These are phyloP conservation scores for Aspergillus fischeri DNA, from an alignment of 2,329 filamentous ascomycete species.

Conservation along the genomic window DNA sequence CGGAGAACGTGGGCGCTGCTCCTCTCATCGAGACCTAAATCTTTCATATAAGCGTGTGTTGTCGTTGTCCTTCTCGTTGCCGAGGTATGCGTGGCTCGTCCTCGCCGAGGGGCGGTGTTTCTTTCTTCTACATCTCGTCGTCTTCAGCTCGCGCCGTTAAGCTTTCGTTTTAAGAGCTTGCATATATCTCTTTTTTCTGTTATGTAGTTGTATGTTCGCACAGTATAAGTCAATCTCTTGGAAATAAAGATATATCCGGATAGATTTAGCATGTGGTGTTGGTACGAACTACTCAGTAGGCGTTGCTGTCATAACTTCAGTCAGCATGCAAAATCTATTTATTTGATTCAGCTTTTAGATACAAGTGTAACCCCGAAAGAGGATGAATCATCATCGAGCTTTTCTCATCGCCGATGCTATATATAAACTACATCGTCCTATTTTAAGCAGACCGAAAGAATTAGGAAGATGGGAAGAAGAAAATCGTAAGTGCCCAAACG, in stretches of 20 bases:
- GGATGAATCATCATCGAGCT: background rate
- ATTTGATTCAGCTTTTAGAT: background rate
- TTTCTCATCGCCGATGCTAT: background rate
- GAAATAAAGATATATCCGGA: background rate
- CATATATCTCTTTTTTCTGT: slow-evolving; percentile 12
- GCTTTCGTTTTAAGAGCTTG: slow-evolving; percentile 4
- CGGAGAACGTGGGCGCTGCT: slow-evolving; percentile 20
- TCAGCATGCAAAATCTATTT: background rate
- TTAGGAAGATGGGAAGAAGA: background rate
- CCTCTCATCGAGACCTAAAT: slow-evolving; percentile 41
- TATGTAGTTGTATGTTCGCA: slow-evolving; percentile 14
- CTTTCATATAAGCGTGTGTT: background rate
- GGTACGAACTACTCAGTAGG: background rate
- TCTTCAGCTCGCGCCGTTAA: background rate
- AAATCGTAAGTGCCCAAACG: background rate
- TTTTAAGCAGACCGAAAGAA: background rate
- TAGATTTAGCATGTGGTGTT: background rate
- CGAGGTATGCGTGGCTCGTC: background rate
- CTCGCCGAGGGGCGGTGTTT: background rate
- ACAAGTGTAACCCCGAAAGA: background rate
- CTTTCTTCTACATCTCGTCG: slow-evolving; percentile 2
- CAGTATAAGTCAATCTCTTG: background rate
- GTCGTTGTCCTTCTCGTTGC: background rate
- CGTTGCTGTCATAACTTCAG: too few species aligned
- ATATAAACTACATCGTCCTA: background rate